Evolutionary conservation across 345 rosid genomes (phyloP), one percentile per base, ranked within the genome.

Genomic region (Brassica rapa): DNA sequence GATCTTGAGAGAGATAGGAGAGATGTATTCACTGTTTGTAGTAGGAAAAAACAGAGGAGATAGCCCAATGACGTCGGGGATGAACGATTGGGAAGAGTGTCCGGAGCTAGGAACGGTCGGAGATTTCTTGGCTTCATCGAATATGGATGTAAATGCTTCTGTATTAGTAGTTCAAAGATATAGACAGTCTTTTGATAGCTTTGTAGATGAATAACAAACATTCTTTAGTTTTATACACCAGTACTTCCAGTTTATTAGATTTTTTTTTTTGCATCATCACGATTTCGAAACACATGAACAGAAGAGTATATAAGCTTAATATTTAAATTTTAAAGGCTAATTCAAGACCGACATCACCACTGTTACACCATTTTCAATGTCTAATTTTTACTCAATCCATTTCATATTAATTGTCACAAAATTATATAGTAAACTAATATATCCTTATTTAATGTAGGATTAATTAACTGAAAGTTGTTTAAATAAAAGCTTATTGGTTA

Each of bases 11-110:
- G 92, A 84, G 5, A 79, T 90, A 0, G 86, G 75, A 16, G 86
- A 87, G 46, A 80, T 80, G 83, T 94, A 82, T 66, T 85, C 91
- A 6, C 67, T 94, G 62, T 82, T 89, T 71, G 86, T 94, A 32
- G 87, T 90, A 5, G 95, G 98, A 11, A 94, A 86, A 62, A 83
- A 89, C 68, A 71, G 89, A 70, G 84, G 81, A 27, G 60, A 82
- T 21, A 82, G 83, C 4, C 77, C 85, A 0, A 82, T 91, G 80
- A 92, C 91, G 1, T 77, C 84, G 0, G 90, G 88, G 3, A 69
- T 94, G 86, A 92, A 89, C 66, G 93, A 94, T 65, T 92, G 98
- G 98, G 98, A 94, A 62, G 97, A 94, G 82, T 92, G 94, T 74
- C 95, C 94, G 0, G 95, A 94, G 78, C 83, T 91, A 0, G 96